Conservation (phyloP, 179 eudicot genomes). For the Vitellaria paradoxa region DNA sequence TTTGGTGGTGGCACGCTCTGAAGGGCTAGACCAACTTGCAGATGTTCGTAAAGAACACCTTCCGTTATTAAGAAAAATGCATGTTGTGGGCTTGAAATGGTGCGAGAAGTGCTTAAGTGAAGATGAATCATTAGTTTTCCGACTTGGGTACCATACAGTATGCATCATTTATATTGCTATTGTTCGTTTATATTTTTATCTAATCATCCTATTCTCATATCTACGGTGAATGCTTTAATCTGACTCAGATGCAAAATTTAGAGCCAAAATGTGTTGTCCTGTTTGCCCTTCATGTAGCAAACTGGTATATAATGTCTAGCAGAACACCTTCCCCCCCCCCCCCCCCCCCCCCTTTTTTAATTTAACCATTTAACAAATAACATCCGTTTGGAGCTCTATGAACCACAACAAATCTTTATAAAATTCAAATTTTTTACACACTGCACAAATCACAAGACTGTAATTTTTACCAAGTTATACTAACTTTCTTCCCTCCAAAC, state of each 20-base stretch:
- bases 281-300: not conserved
- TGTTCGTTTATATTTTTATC: conserved; percentile 3
- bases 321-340: no score
- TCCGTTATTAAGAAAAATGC: conserved; percentile 61
- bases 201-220: not conserved
- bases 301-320: no score
- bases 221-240: not conserved
- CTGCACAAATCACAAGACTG: no score
- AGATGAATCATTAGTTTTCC: conserved; percentile 59
- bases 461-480: no score
- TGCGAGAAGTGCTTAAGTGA: conserved; percentile 52
- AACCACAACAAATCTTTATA: no score
- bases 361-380: no score
- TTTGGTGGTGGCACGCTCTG: conserved; percentile 63
- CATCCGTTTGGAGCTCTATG: no score
- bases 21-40: conserved; percentile 65
- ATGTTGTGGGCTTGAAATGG: conserved; percentile 65
- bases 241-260: not conserved
- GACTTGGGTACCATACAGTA: conserved; percentile 94
- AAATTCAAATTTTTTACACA: no score
- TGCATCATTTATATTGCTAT: conserved; percentile 15
- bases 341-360: no score
- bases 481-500: no score
- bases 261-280: no score
- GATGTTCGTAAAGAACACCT: conserved; percentile 68